Evolutionary conservation across 306 rosid species (phyloP), one percentile per base, ranked within the genome.

Genomic region (Cucumis hystrix): DNA sequence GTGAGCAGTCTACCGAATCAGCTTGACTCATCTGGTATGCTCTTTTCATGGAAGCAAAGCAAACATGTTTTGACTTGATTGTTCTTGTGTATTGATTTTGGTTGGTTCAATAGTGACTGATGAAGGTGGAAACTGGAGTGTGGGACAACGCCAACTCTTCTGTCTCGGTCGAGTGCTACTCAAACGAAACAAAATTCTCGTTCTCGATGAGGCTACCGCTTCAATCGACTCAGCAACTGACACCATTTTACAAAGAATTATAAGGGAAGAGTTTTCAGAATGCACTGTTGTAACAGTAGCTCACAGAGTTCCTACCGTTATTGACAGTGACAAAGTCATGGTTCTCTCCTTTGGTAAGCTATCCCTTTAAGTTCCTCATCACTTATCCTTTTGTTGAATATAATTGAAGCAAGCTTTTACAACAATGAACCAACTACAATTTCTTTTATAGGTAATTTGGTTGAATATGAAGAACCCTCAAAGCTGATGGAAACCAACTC

Each of bases 151-250:
- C n/a, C 95, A 88, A 72, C 88, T 91, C 4, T 85, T 88, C 41
- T 85, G 91, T 83, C 92, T 91, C 0, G 92, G 97, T 43, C 84
- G 96, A 83, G 96, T 93, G 30, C 85, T 93, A 7, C 91, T 90
- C 5, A 90, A 82, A 75, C 86, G 90, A 78, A 93, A 84, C 77
- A 82, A 74, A 88, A 87, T 91, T 81, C 90, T 93, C 40, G 90
- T 93, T 58, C 83, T 90, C 0, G 98, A 93, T 76, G 98, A 91
- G 81, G 98, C 96, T 47, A 93, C 95, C 5, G 96, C 96, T 12
- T 93, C 92, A 57, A 87, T 91, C 54, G 98, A 93, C 66, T 85
- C 94, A 18, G 83, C 91, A 35, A 93, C 96, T 6, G 96, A 93
- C 77, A 89, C 84, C 12, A 60, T 84, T 78, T 80, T 91, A 18